Percentiles rank a stretch among this genome's conserved stretches.
phyloP scores from a whole-genome alignment of 2,329 filamentous ascomycete species.

The Nemania sp. region DNA sequence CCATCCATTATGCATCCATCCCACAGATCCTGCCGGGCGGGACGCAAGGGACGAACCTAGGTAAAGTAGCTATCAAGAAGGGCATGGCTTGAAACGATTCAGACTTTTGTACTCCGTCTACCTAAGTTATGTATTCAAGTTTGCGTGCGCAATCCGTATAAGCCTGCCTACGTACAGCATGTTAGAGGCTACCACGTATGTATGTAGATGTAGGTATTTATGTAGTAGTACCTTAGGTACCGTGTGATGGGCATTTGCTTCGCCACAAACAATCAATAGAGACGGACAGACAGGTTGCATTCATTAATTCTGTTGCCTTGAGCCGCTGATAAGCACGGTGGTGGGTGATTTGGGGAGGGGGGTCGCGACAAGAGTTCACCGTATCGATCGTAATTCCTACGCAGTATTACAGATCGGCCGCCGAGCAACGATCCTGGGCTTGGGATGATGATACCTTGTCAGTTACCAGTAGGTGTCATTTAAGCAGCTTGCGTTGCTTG shows the following conservation, averaged over 20 bases:
- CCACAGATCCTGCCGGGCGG: slow-evolving; percentile 21
- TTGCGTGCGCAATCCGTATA: no score
- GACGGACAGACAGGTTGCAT: neutral
- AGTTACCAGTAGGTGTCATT: neutral
- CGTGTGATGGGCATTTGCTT: slow-evolving; percentile 6
- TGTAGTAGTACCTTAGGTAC: neutral
- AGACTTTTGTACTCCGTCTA: no score
- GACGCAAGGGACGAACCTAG: slow-evolving; percentile 11
- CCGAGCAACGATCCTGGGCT: neutral
- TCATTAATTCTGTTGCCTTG: slow-evolving; percentile 13
- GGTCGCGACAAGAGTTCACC: slow-evolving; percentile 1
- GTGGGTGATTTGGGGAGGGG: neutral
- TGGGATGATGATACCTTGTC: neutral
- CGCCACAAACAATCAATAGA: slow-evolving; percentile 18
- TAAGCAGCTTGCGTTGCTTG: slow-evolving; percentile 16
- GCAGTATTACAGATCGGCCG: slow-evolving; percentile 2
- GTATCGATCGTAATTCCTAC: neutral
- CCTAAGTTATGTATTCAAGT: no score
- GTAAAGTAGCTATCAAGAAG: neutral
- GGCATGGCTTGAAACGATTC: no score
- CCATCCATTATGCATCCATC: slow-evolving; percentile 11
- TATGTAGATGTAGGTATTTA: no score
- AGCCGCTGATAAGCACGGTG: neutral
- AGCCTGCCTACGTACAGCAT: no score
- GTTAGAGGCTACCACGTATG: no score